Evolutionary conservation across 495 filamentous ascomycete genomes (phyloP).

Genomic region (Corynascus novoguineensis): DNA sequence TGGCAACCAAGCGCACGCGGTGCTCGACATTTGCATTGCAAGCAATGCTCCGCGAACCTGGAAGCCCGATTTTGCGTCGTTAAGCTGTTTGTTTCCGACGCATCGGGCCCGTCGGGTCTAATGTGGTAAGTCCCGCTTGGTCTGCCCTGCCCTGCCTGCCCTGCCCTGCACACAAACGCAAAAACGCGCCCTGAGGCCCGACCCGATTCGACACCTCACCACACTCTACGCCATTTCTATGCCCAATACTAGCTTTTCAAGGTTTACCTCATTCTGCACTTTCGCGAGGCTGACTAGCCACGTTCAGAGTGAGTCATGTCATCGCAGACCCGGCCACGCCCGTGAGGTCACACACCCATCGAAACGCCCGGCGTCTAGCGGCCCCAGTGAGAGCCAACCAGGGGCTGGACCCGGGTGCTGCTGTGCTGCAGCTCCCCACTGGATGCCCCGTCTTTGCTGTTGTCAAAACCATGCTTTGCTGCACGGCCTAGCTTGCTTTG

Average conservation of each 20-base stretch:
- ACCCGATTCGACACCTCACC: slow-evolving; percentile 29
- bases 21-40: not conserved
- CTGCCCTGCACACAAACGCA: not conserved
- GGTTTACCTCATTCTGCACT: slow-evolving; percentile 21
- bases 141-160: slow-evolving; percentile 1
- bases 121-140: not conserved
- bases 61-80: not conserved
- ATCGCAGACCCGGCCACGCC: not conserved
- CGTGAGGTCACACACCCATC: slow-evolving; percentile 11
- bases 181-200: slow-evolving; percentile 7
- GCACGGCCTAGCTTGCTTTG: slow-evolving; percentile 25
- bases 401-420: not conserved
- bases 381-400: not conserved
- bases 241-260: slow-evolving; percentile 30
- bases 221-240: slow-evolving; percentile 24
- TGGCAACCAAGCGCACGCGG: slow-evolving; percentile 17
- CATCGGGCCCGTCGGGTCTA: not conserved
- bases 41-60: slow-evolving; percentile 8
- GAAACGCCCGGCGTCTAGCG: not conserved
- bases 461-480: slow-evolving; percentile 23
- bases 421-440: not conserved
- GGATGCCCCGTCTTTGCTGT: not conserved
- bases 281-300: slow-evolving; percentile 26
- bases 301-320: slow-evolving; percentile 27
- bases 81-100: not conserved